Conservation (phyloP, 768 basidiomycete species). For the Calvatia gigantea region DNA sequence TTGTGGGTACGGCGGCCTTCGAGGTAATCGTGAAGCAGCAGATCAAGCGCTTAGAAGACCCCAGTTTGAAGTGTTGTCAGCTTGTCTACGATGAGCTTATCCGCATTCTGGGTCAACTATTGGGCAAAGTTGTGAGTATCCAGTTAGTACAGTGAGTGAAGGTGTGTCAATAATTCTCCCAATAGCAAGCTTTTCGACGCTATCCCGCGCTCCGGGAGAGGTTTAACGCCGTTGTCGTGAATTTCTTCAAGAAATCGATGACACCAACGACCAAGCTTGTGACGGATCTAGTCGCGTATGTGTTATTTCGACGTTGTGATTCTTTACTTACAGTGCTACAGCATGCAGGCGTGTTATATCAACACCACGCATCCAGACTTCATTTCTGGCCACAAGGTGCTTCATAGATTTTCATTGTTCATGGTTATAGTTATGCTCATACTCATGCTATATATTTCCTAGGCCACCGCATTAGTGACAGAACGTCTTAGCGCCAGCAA, state of each 20-base stretch:
- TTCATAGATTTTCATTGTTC: conserved; percentile 8
- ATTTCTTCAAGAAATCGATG: conserved; percentile 96
- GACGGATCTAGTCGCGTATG: conserved; percentile 85
- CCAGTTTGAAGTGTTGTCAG: conserved; percentile 89
- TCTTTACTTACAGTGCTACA: conserved; percentile 23
- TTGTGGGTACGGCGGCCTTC: conserved; percentile 96
- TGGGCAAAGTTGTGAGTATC: conserved; percentile 78
- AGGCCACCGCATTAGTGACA: conserved; percentile 87
- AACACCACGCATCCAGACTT: conserved; percentile 99
- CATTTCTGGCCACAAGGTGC: conserved; percentile 87
- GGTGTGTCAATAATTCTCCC: background rate
- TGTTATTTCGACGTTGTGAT: conserved; percentile 15
- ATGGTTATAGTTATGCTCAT: background rate
- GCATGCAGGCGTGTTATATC: conserved; percentile 98
- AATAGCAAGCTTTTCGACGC: conserved; percentile 90
- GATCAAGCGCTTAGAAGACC: conserved; percentile 95
- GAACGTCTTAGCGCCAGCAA: conserved; percentile 84
- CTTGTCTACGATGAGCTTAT: conserved; percentile 97
- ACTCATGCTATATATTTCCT: conserved; percentile 1
- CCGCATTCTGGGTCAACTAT: conserved; percentile 87
- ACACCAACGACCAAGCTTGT: conserved; percentile 93
- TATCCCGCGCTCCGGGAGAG: conserved; percentile 96
- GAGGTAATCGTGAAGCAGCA: conserved; percentile 99
- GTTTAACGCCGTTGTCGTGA: conserved; percentile 94
- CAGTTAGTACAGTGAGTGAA: background rate